Conservation (phyloP, 2,329 filamentous ascomycete genomes). For the Metarhizium humberi region DNA sequence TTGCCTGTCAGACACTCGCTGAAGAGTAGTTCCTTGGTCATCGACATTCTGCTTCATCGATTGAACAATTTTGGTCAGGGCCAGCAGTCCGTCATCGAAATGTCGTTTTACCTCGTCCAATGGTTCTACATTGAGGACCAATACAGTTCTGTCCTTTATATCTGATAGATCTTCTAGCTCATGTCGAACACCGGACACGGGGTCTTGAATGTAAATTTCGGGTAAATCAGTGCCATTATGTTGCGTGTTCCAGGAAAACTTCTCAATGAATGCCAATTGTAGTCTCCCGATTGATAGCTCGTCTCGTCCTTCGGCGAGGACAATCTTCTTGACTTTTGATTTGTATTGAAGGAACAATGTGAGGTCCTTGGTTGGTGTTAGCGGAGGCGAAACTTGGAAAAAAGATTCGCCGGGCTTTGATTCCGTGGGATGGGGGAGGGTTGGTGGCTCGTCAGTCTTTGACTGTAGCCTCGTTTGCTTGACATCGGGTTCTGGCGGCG, state of each 20-base stretch:
- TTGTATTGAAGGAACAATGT: constrained; percentile 95
- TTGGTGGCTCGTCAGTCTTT: constrained; percentile 12
- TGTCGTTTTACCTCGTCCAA: constrained; percentile 95
- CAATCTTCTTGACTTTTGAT: constrained; percentile 92
- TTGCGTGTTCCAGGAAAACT: constrained; percentile 98
- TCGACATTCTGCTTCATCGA: constrained; percentile 76
- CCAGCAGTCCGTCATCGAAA: constrained; percentile 83
- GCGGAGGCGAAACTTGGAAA: constrained; percentile 56
- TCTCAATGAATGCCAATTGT: constrained; percentile 95
- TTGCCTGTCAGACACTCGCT: constrained; percentile 83
- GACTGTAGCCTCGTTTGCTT: constrained; percentile 11
- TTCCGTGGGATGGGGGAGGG: constrained; percentile 24
- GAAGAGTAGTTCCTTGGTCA: constrained; percentile 72
- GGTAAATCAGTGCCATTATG: constrained; percentile 86
- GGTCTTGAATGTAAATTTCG: constrained; percentile 96
- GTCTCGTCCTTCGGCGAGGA: constrained; percentile 73
- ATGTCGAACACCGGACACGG: constrained; percentile 90
- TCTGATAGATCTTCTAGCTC: constrained; percentile 89
- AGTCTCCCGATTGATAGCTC: constrained; percentile 80
- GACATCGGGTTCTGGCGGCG: constrained; percentile 6
- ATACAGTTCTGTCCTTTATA: constrained; percentile 86
- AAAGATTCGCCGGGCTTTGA: constrained; percentile 37
- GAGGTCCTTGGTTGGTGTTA: constrained; percentile 66
- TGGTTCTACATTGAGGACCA: constrained; percentile 89
- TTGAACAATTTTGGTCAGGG: constrained; percentile 74